A percentile compares a stretch with the other conserved stretches of the same genome.
Evolutionary conservation across 140 eudicot species (phyloP).

Genomic region (Bidens hawaiensis): DNA sequence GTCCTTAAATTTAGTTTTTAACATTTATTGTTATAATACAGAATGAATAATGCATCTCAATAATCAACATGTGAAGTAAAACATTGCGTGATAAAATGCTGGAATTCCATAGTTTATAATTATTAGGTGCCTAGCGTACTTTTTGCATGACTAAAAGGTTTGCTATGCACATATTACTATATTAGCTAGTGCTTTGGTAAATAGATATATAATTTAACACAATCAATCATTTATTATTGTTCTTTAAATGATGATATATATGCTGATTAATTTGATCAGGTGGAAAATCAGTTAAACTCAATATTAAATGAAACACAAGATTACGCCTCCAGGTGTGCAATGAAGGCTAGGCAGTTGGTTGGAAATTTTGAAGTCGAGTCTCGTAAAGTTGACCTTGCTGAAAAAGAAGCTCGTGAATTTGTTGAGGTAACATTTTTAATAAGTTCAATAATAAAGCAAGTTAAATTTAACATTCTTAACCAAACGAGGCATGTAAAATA

Average conservation of each 20-base stretch:
- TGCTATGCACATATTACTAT: too few species aligned
- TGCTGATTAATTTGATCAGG: conserved; percentile 26
- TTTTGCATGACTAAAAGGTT: too few species aligned
- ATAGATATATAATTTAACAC: too few species aligned
- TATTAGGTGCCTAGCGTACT: too few species aligned
- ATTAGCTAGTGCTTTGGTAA: too few species aligned
- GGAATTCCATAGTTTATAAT: too few species aligned
- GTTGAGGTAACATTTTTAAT: conserved; percentile 43
- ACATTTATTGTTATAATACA: background rate
- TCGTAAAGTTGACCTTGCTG: conserved; percentile 41
- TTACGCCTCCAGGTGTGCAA: conserved; percentile 47
- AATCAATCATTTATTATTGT: background rate
- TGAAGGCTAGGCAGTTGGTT: conserved; percentile 52
- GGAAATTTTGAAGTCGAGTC: conserved; percentile 49
- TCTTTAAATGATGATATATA: background rate
- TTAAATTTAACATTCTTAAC: background rate
- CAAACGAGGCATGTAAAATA: background rate
- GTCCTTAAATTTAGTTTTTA: background rate
- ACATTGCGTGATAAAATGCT: too few species aligned
- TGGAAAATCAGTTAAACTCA: conserved; percentile 37
- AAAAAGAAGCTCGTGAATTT: too few species aligned
- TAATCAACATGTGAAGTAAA: background rate
- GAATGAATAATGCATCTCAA: background rate
- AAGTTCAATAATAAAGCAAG: background rate
- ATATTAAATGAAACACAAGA: conserved; percentile 50